These are phyloP conservation scores for Podospora australis DNA, from an alignment of 495 filamentous ascomycete genomes.

Conservation along the genomic window DNA sequence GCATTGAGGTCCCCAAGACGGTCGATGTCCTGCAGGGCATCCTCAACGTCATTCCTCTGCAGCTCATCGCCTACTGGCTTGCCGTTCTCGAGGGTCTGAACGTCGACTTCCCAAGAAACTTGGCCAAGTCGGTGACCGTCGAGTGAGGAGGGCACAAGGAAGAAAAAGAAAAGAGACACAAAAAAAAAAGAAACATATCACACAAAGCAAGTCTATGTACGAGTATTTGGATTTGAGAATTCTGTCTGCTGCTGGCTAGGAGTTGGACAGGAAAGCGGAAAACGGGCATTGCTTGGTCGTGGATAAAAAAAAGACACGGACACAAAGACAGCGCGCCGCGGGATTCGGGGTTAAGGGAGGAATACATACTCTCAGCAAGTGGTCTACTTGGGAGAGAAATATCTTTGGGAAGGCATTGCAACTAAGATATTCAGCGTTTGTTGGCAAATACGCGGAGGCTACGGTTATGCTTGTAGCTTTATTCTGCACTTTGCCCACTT, in stretches of 20 bases:
- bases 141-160: slow-evolving; percentile 55
- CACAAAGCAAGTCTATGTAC: slow-evolving; percentile 13
- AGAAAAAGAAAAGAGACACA: too few relatives aligned
- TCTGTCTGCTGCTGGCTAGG: slow-evolving; percentile 10
- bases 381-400: too few relatives aligned
- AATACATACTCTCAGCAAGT: too few relatives aligned
- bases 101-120: slow-evolving; percentile 94
- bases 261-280: slow-evolving; percentile 5
- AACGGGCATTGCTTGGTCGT: neutral
- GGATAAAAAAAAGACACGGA: neutral
- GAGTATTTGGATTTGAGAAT: slow-evolving; percentile 17
- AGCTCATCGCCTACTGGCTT: slow-evolving; percentile 97
- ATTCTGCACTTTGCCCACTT: too few relatives aligned
- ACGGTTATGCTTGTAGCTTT: too few relatives aligned
- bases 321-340: neutral
- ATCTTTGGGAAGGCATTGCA: too few relatives aligned
- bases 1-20: slow-evolving; percentile 94
- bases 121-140: slow-evolving; percentile 98
- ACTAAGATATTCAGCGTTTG: too few relatives aligned
- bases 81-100: slow-evolving; percentile 93
- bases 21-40: slow-evolving; percentile 94
- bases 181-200: neutral
- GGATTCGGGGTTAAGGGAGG: too few relatives aligned
- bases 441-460: too few relatives aligned
- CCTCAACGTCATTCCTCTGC: slow-evolving; percentile 94